Evolutionary conservation across 2,329 filamentous ascomycete species (phyloP), one percentile per base, ranked within the genome.

Genomic region (Aureobasidium musti): DNA sequence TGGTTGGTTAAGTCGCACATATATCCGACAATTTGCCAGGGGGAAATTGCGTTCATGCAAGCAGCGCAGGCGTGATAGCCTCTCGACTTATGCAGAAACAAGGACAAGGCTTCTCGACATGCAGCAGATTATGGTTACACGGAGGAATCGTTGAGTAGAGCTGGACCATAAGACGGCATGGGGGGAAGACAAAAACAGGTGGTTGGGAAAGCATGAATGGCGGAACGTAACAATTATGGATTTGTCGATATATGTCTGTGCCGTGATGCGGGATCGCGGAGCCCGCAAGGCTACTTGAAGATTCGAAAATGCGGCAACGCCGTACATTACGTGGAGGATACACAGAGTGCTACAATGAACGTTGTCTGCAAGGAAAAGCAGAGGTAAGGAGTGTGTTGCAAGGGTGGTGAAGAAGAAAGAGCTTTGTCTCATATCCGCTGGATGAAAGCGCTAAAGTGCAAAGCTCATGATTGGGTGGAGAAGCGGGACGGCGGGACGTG

Each of bases 171-270:
- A 26, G 21, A 47, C 57, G 57, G 28, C 13, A 33, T 19, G 21
- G 6, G 19, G 6, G 39, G 19, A 39, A 30, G 19, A 23, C 5
- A 30, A 61, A 37, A 49, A 30, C 41, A 61, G 43, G 57, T 61
- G 57, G 57, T 61, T 61, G 57, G 57, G 57, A 49, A 49, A 49
- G 41, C 57, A 47, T 47, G 57, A 49, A 11, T 39, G 33, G 33
- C 7, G 33, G 33, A 35, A 11, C 33, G 33, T 35, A 35, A 35
- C 33, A 35, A 35, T 11, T 35, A 35, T 35, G 7, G 33, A 35
- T 39, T 39, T 39, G 13, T 39, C 13, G 35, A 39, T 39, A 4
- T 3, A 17, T 17, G 35, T 39, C 35, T 39, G 35, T 39, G 35
- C 35, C 35, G 35, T 39, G 35, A 17, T 17, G 35, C 35, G 35